Base-by-base conservation (phyloP, 192 early-diverging fungal genomes). In the Funneliformis mosseae region DNA sequence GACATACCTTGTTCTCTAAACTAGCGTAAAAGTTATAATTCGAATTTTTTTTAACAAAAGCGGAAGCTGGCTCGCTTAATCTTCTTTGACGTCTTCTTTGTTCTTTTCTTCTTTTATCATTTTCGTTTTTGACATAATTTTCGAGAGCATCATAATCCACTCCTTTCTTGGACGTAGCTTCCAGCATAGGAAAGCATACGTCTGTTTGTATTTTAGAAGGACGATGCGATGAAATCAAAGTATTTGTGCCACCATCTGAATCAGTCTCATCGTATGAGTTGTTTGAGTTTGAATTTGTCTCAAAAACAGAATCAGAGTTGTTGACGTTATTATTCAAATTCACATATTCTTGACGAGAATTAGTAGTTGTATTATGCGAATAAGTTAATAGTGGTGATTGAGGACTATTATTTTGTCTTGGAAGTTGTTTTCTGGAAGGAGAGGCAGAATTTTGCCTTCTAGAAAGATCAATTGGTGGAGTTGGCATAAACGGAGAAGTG, bases 121-220 rank as follows among this genome's bases (percentile, higher is more conserved):
- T 70, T 41, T 81, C 74, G 10, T 83, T 82, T 5, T 43, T 41
- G 3, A 87, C 14, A 74, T 74, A 77, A 8, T 81, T 78, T 23
- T 87, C 83, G 38, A 87, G 80, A 8, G 82, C 82, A 27, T 81
- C 85, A n/a, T 83, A 87, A 72, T 87, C 85, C 33, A 87, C 79
- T 3, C 61, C 50, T 66, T 66, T 62, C 72, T 79, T 77, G 42
- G n/a, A 76, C 61, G 74, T 43, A 3, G 42, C 28, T 45, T 79
- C 78, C 16, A 38, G 39, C 63, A 64, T 79, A 50, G 78, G 78
- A 61, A 79, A 79, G 23, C 78, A 79, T 23, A 70, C 78, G 70
- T 79, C 78, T 25, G 18, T 66, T 5, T 68, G 23, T 50, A 18
- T 25, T n/a, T 66, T 69, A 42, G 21, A 43, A n/a, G 25, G 28